These are phyloP conservation scores for Ceratocystis albifundus DNA, from an alignment of 2,329 filamentous ascomycete genomes.

Conservation along the genomic window DNA sequence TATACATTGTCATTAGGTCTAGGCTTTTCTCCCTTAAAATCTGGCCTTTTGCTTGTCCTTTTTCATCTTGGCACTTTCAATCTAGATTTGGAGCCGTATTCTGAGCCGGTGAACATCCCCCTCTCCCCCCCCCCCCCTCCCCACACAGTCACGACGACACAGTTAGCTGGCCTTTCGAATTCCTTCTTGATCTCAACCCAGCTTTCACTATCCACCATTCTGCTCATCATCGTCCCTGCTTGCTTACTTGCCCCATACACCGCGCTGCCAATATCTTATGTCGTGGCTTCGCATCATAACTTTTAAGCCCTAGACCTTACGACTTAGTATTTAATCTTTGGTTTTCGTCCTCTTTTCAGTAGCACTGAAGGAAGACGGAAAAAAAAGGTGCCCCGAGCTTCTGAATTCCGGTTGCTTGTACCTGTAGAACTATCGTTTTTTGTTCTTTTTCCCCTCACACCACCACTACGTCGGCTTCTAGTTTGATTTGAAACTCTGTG, in stretches of 20 bases:
- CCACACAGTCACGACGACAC: conserved; percentile 13
- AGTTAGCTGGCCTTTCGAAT: conserved; percentile 11
- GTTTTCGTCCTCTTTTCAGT: background rate
- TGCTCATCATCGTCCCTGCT: background rate
- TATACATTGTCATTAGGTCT: background rate
- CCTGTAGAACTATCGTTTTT: background rate
- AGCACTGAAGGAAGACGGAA: background rate
- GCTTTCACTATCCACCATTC: background rate
- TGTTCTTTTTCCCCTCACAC: conserved; percentile 5
- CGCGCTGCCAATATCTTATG: conserved; percentile 1
- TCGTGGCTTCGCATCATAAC: conserved; percentile 13
- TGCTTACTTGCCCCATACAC: conserved; percentile 1
- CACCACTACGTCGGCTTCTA: background rate
- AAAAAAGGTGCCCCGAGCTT: conserved; percentile 7
- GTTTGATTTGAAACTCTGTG: background rate
- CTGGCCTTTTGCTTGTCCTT: background rate
- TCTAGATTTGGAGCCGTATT: background rate
- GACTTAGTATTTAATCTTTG: conserved; percentile 20
- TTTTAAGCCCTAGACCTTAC: conserved; percentile 21
- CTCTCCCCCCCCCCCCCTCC: no score
- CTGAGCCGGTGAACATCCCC: background rate
- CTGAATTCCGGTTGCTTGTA: conserved; percentile 7
- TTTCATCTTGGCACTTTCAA: background rate
- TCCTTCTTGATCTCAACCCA: conserved; percentile 1
- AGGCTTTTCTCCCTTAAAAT: background rate